Base-by-base conservation (phyloP, 345 rosid genomes). In the Draba incana region DNA sequence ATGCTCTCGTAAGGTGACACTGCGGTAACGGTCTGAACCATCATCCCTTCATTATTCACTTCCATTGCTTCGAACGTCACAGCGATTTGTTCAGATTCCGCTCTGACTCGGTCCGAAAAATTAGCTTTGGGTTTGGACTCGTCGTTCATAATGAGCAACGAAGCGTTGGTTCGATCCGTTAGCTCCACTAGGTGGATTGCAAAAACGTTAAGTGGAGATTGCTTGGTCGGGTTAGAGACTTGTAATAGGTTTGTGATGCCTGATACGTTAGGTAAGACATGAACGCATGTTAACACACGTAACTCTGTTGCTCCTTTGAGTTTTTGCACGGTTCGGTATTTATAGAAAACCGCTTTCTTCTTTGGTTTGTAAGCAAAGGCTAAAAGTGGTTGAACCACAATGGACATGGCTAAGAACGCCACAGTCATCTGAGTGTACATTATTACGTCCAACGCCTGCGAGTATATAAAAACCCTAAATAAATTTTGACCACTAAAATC, bases 171-270 rank as follows among this genome's bases (percentile, higher is more conserved):
- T 13, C 86, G 77, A 60, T 71, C 81, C 0, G 81, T 76, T 56
- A 85, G 84, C 71, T 84, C 89, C 5, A 87, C 79, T 4, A 90
- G 76, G 68, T 86, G 92, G 57, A 79, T 57, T 0, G 85, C 90
- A 1, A 74, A 77, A 52, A 81, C 61, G 28, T 15, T 44, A 35
- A 83, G 77, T 14, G 79, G 84, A 24, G 84, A 79, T 62, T 47
- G 4, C 38, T 64, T 70, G 3, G 84, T 83, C 38, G 85, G 70
- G 57, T 82, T 62, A 2, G 88, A 81, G 51, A 76, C 4, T 27
- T 71, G 60, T 16, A 88, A 77, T n/a, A 88, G 83, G 57, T 65
- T 79, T 41, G 81, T 77, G 11, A 75, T 76, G 33, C 83, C 83
- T 1, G 77, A 54, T 12, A 80, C 72, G 24, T 81, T 74, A 0